Evolutionary conservation across 179 eudicot genomes (phyloP).

Genomic region (Actinidia arguta): DNA sequence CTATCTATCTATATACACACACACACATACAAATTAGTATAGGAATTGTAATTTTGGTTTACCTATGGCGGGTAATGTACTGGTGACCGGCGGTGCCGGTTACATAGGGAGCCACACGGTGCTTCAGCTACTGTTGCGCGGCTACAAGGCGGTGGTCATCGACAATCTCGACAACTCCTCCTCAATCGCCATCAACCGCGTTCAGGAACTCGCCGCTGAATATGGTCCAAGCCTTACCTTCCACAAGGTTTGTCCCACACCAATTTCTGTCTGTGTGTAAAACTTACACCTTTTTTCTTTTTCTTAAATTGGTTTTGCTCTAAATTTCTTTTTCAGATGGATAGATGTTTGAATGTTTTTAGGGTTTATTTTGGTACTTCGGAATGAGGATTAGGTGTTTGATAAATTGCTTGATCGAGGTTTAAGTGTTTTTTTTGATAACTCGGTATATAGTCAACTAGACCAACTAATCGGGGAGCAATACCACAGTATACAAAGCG

Average conservation of each 20-base stretch:
- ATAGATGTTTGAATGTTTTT: background rate
- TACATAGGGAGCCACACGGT: slow-evolving; percentile 96
- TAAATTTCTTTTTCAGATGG: background rate
- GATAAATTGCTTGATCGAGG: background rate
- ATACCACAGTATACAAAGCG: too few relatives aligned
- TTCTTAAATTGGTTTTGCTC: background rate
- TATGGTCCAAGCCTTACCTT: slow-evolving; percentile 64
- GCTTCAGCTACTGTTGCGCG: slow-evolving; percentile 75
- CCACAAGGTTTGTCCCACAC: slow-evolving; percentile 57
- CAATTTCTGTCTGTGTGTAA: background rate
- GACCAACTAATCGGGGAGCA: too few relatives aligned
- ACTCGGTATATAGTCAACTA: too few relatives aligned
- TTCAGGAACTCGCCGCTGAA: slow-evolving; percentile 73
- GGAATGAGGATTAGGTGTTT: slow-evolving; percentile 16
- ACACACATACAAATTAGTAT: background rate
- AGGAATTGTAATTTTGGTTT: too few relatives aligned
- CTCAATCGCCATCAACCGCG: slow-evolving; percentile 68
- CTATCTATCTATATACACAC: background rate
- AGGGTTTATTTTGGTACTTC: background rate
- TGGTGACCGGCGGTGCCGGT: slow-evolving; percentile 98
- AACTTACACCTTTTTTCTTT: background rate
- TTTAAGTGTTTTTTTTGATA: background rate
- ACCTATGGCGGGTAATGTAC: slow-evolving; percentile 51
- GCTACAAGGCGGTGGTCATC: slow-evolving; percentile 69
- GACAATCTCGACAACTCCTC: slow-evolving; percentile 94